Base-by-base conservation (phyloP, 257 asterid species). In the Fraxinus americana region DNA sequence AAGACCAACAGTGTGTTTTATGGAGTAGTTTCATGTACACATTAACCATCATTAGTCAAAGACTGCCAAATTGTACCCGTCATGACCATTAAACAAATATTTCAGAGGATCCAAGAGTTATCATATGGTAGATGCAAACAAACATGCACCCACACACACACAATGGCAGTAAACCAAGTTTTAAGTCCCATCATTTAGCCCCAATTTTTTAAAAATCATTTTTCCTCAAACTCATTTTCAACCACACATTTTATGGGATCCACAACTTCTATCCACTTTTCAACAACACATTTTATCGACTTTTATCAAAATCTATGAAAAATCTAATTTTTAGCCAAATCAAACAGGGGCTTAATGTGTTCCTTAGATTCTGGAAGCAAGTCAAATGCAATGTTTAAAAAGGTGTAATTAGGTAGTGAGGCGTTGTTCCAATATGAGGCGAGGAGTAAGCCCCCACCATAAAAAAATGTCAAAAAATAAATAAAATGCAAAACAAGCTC, bases 1-100 rank as follows among this genome's bases (percentile, higher is more conserved):
- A 32, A 68, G 21, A 80, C 71, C 75, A 63, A 32, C 30, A 10
- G 17, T n/a, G 21, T 23, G 69, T 63, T 63, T 63, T 12, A 63
- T 63, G 17, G 35, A 63, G 14, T 14, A 63, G 3, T 21, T n/a
- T 11, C 29, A 10, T 63, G 11, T 25, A 9, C 9, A 63, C 17
- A 25, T 63, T 25, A 30, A 63, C 34, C 69, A 25, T 63, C 69
- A 25, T 12, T 63, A 63, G 17, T 2, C 13, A 63, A 27, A 2
- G 69, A 25, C 35, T 11, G 34, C 34, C 34, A 61, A 61, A 25
- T 27, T 63, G 69, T 23, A 9, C 34, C 69, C 23, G 14, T 21
- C 29, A 27, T 3, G 7, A 25, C 69, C 34, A 11, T 25, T 7
- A 61, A 59, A 21, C 68, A 61, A 5, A 21, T 2, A 61, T 8